Evolutionary conservation across 179 eudicot species (phyloP).

Genomic region (Sideroxylon spinosum): DNA sequence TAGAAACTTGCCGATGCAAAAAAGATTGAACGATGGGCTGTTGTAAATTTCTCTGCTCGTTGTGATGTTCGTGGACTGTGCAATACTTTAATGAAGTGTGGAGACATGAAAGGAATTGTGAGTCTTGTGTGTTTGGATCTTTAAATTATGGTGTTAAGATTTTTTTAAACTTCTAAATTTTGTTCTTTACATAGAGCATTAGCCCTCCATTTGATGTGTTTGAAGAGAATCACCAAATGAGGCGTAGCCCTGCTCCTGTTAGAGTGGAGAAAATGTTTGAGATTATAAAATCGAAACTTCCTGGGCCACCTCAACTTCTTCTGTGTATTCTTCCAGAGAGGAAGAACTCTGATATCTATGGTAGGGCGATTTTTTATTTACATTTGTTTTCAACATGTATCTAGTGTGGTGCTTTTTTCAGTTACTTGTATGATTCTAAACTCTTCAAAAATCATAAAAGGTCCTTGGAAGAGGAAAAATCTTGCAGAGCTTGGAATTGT

Average conservation of each 20-base stretch:
- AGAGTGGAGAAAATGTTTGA: slow-evolving; percentile 56
- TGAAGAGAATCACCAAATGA: slow-evolving; percentile 38
- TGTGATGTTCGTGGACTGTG: slow-evolving; percentile 46
- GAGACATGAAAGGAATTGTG: slow-evolving; percentile 61
- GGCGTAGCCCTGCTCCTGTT: slow-evolving; percentile 37
- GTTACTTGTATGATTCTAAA: not conserved
- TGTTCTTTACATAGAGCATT: slow-evolving; percentile 27
- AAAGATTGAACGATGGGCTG: slow-evolving; percentile 43
- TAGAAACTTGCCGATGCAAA: slow-evolving; percentile 46
- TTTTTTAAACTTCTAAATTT: slow-evolving; percentile 26
- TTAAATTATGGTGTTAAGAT: slow-evolving; percentile 24
- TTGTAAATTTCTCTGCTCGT: slow-evolving; percentile 77
- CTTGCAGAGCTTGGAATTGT: slow-evolving; percentile 49
- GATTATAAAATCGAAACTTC: slow-evolving; percentile 37
- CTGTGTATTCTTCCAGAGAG: slow-evolving; percentile 59
- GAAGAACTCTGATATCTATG: slow-evolving; percentile 58
- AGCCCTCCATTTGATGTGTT: slow-evolving; percentile 33
- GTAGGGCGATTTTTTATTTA: slow-evolving; percentile 16
- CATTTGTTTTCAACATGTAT: no score
- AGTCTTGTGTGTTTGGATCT: slow-evolving; percentile 11
- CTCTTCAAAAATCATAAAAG: slow-evolving; percentile 21
- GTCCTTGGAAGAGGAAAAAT: slow-evolving; percentile 61
- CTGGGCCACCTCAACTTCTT: slow-evolving; percentile 49
- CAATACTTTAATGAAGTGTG: slow-evolving; percentile 51
- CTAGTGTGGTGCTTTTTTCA: no score